Conservation (phyloP, 2,329 filamentous ascomycete species). For the Grosmannia huntii region DNA sequence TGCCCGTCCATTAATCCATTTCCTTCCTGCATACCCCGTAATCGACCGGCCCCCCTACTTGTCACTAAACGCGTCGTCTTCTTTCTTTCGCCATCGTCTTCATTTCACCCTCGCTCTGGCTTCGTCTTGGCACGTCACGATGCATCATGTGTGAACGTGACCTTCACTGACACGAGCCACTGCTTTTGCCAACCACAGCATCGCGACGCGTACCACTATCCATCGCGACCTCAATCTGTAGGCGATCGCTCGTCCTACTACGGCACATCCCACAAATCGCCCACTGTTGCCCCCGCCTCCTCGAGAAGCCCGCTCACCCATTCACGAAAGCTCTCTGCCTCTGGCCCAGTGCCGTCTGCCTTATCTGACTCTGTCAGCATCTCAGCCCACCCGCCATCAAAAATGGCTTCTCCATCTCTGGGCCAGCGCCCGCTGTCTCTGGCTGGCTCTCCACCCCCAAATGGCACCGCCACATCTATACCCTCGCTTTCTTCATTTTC, state of each 20-base stretch:
- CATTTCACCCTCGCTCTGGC: not conserved
- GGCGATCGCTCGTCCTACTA: slow-evolving; percentile 28
- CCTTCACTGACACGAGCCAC: slow-evolving; percentile 8
- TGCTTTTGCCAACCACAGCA: slow-evolving; percentile 21
- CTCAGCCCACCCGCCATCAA: slow-evolving; percentile 22
- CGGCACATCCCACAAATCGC: slow-evolving; percentile 36
- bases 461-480: slow-evolving; percentile 22
- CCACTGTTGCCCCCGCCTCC: slow-evolving; percentile 29
- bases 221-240: slow-evolving; percentile 19
- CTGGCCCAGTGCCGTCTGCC: not conserved
- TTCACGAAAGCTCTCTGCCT: slow-evolving; percentile 20
- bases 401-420: slow-evolving; percentile 35
- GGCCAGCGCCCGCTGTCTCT: slow-evolving; percentile 27
- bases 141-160: not conserved
- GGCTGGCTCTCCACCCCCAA: slow-evolving; percentile 24
- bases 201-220: slow-evolving; percentile 38
- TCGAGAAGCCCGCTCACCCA: slow-evolving; percentile 38
- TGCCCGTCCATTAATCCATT: slow-evolving; percentile 4
- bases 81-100: not conserved
- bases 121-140: not conserved
- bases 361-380: slow-evolving; percentile 19
- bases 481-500: slow-evolving; percentile 20
- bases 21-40: slow-evolving; percentile 2
- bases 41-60: not conserved
- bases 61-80: not conserved